A percentile compares a stretch with the other conserved stretches of the same genome.
phyloP scores from a whole-genome alignment of 2,329 filamentous ascomycete genomes.

The Thielaviopsis populi region DNA sequence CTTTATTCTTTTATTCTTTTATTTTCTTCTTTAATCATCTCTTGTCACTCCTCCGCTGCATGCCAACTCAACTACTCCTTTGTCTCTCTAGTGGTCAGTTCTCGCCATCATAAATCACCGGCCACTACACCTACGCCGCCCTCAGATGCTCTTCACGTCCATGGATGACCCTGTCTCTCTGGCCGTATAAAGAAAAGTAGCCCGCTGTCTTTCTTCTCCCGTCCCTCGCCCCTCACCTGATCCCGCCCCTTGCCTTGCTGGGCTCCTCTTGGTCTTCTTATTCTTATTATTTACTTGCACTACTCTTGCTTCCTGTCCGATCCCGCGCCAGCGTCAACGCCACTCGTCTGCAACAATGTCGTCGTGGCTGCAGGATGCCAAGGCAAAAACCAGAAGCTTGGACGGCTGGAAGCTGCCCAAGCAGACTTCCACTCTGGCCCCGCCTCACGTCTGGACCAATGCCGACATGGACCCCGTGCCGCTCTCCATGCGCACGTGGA shows the following conservation, averaged over 20 bases:
- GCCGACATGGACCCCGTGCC: constrained; percentile 25
- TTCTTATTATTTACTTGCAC: no score
- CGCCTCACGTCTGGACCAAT: constrained; percentile 25
- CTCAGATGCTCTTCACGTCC: not conserved
- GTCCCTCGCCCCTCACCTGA: not conserved
- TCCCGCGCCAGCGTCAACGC: not conserved
- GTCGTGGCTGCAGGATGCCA: constrained; percentile 12
- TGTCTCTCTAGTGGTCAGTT: not conserved
- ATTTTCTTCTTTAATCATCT: not conserved
- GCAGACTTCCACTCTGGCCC: constrained; percentile 14
- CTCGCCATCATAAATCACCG: no score
- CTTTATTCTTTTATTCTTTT: not conserved
- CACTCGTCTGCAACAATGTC: not conserved
- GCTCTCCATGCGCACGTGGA: constrained; percentile 30
- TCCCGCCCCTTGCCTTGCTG: no score
- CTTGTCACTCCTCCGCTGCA: not conserved
- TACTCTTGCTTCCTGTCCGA: no score
- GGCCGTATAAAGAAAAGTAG: not conserved
- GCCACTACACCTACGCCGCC: not conserved
- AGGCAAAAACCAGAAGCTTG: constrained; percentile 14
- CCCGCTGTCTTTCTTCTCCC: not conserved
- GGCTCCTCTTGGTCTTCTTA: no score
- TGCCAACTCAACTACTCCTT: not conserved
- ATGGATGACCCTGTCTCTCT: not conserved
- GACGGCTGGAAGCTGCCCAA: constrained; percentile 14